A percentile compares a stretch with the other conserved stretches of the same genome.
Conservation (phyloP, 129 eudicot genomes). For the Heracleum sosnowskyi region DNA sequence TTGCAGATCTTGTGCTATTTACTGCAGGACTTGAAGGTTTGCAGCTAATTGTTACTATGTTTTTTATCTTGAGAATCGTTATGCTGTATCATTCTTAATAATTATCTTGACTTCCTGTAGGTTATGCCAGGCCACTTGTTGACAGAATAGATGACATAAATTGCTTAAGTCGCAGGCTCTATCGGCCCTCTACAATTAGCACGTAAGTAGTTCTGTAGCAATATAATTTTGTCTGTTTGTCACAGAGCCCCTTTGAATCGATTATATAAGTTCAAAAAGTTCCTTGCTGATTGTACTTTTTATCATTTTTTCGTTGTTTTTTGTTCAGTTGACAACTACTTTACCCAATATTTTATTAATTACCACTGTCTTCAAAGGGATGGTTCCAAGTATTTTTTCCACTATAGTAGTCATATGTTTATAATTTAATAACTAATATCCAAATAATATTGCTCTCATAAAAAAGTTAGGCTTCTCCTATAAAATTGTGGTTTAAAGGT, state of each 20-base stretch:
- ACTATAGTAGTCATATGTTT: not conserved
- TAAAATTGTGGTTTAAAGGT: no score
- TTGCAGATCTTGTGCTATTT: conserved; percentile 89
- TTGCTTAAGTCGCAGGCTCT: conserved; percentile 58
- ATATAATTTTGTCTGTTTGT: not conserved
- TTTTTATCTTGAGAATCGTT: conserved; percentile 9
- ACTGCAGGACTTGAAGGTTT: conserved; percentile 99
- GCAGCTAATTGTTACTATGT: conserved; percentile 23
- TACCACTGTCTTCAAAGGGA: not conserved
- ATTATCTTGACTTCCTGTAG: conserved; percentile 34
- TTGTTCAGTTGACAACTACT: not conserved
- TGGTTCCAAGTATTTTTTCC: not conserved
- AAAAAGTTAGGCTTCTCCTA: not conserved
- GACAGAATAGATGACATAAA: conserved; percentile 81
- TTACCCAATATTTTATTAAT: not conserved
- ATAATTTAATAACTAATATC: no score
- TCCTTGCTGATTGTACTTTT: not conserved
- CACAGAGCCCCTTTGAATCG: not conserved
- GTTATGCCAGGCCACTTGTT: conserved; percentile 98
- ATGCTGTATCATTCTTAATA: conserved; percentile 5
- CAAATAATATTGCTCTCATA: not conserved
- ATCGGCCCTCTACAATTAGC: conserved; percentile 88
- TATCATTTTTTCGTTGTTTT: not conserved
- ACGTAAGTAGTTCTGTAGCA: conserved; percentile 54
- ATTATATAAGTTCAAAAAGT: not conserved